phyloP scores from a whole-genome alignment of 345 rosid genomes.

The Brassica nigra region DNA sequence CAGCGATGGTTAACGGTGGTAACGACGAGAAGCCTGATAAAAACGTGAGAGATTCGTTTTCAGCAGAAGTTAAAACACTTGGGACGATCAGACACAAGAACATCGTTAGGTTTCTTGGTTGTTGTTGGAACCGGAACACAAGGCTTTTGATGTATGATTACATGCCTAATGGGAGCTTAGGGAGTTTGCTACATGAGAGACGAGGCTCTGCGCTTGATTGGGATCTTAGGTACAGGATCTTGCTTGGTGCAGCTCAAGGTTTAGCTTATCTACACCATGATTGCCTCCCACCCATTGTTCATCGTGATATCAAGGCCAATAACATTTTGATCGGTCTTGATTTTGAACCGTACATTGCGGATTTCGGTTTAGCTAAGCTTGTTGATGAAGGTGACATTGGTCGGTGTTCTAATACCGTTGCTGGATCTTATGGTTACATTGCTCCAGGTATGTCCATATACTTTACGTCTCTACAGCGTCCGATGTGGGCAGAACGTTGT shows the following conservation, averaged over 20 bases:
- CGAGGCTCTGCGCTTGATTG: conserved; percentile 77
- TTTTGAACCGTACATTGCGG: conserved; percentile 95
- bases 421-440: conserved; percentile 95
- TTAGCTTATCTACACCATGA: conserved; percentile 93
- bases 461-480: not conserved
- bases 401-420: conserved; percentile 81
- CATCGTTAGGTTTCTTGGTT: conserved; percentile 88
- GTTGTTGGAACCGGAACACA: conserved; percentile 83
- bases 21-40: conserved; percentile 55
- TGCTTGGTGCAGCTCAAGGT: conserved; percentile 93
- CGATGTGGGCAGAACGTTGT: too few relatives aligned
- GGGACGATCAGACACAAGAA: conserved; percentile 95
- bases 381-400: conserved; percentile 85
- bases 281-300: conserved; percentile 91
- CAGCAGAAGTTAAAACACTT: conserved; percentile 84
- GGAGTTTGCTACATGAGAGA: conserved; percentile 83
- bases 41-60: conserved; percentile 84
- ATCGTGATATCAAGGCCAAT: conserved; percentile 91
- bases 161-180: conserved; percentile 95
- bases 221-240: conserved; percentile 83
- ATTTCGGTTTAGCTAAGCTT: conserved; percentile 95
- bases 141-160: conserved; percentile 91
- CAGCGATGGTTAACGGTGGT: conserved; percentile 51
- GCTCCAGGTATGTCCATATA: conserved; percentile 75
- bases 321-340: conserved; percentile 87